A percentile compares a stretch with the other conserved stretches of the same genome.
phyloP scores from a whole-genome alignment of 2,329 filamentous ascomycete species.

The Magnaporthiopsis incrustans region DNA sequence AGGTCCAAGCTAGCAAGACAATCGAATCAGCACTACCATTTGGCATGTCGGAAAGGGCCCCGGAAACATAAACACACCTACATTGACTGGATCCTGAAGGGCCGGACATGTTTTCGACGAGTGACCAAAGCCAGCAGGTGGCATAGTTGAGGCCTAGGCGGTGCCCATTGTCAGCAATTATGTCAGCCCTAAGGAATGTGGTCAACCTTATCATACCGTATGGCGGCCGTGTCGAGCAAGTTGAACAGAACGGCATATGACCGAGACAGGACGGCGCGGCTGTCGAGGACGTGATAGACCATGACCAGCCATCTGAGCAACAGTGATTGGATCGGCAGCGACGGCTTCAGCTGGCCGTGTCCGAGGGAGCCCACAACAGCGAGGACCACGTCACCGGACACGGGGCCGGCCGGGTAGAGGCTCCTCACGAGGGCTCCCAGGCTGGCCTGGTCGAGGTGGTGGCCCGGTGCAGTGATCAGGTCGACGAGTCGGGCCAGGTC shows the following conservation, averaged over 20 bases:
- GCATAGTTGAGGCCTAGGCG: slow-evolving; percentile 51
- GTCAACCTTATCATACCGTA: slow-evolving; percentile 44
- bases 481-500: slow-evolving; percentile 57
- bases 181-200: not conserved
- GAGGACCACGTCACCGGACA: slow-evolving; percentile 54
- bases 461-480: slow-evolving; percentile 53
- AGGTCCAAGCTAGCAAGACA: slow-evolving; percentile 40
- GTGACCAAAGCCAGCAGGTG: slow-evolving; percentile 75
- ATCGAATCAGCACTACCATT: slow-evolving; percentile 6
- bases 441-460: slow-evolving; percentile 68
- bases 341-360: slow-evolving; percentile 67
- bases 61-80: slow-evolving; percentile 25
- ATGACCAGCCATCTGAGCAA: slow-evolving; percentile 73
- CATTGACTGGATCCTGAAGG: slow-evolving; percentile 74
- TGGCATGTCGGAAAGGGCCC: too few species aligned
- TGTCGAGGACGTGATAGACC: slow-evolving; percentile 63
- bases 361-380: slow-evolving; percentile 67
- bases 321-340: slow-evolving; percentile 59
- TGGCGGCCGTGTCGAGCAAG: slow-evolving; percentile 69
- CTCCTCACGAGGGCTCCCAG: slow-evolving; percentile 61
- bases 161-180: not conserved
- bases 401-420: slow-evolving; percentile 62
- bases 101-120: slow-evolving; percentile 72
- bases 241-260: slow-evolving; percentile 74
- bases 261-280: slow-evolving; percentile 53